Conservation (phyloP, 495 filamentous ascomycete species). For the Tuber indicum region DNA sequence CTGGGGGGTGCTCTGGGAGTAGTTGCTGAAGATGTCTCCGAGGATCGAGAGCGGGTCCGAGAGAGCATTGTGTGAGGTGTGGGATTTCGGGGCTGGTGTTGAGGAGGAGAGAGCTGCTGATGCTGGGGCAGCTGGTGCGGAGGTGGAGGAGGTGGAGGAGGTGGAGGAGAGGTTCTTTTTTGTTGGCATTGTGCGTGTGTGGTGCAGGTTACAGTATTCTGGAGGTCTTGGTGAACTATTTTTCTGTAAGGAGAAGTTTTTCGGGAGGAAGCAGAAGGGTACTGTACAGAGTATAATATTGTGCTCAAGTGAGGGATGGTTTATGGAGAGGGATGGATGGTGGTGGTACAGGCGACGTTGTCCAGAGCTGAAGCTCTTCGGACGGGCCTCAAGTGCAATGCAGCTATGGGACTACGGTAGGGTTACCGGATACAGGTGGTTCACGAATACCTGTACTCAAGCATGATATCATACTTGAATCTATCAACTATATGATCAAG, state of each 20-base stretch:
- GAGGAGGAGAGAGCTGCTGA: neutral
- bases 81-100: slow-evolving; percentile 9
- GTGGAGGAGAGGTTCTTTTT: slow-evolving; percentile 28
- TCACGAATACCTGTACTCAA: slow-evolving; percentile 1
- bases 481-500: neutral
- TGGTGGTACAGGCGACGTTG: slow-evolving; percentile 37
- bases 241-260: neutral
- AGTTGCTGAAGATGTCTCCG: slow-evolving; percentile 62
- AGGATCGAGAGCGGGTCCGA: slow-evolving; percentile 37
- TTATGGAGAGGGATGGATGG: neutral
- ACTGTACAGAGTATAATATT: no score
- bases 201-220: slow-evolving; percentile 3
- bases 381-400: neutral
- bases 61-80: slow-evolving; percentile 12
- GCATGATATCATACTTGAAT: neutral
- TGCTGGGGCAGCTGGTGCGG: slow-evolving; percentile 12
- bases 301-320: neutral
- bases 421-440: slow-evolving; percentile 1
- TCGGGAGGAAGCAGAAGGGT: neutral
- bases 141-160: slow-evolving; percentile 11
- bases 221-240: slow-evolving; percentile 6
- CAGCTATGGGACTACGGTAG: neutral
- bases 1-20: slow-evolving; percentile 72
- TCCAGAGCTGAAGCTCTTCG: slow-evolving; percentile 22
- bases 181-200: slow-evolving; percentile 25